Conservation (phyloP, 495 filamentous ascomycete species). For the Penicillium riverlandense region DNA sequence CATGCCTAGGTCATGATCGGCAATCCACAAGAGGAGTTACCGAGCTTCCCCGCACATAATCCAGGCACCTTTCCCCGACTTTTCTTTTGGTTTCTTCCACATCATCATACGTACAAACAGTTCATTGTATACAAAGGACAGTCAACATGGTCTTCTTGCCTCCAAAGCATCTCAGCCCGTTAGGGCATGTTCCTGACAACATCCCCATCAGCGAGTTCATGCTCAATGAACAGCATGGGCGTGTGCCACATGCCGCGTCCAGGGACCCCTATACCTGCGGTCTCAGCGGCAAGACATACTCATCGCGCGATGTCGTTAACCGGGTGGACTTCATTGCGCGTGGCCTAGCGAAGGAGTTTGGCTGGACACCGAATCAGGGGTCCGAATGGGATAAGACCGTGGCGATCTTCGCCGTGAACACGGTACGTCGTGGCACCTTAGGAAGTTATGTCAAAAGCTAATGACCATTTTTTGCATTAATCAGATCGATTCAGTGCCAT, state of each 20-base stretch:
- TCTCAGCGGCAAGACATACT: conserved; percentile 64
- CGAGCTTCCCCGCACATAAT: too few relatives aligned
- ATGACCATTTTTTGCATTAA: not conserved
- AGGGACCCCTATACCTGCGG: conserved; percentile 77
- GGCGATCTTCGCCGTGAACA: conserved; percentile 72
- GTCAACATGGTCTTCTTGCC: conserved; percentile 71
- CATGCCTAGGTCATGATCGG: too few relatives aligned
- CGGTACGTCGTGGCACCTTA: conserved; percentile 43
- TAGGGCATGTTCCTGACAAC: conserved; percentile 67
- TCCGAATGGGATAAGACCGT: conserved; percentile 83
- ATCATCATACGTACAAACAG: not conserved
- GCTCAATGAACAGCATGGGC: conserved; percentile 64
- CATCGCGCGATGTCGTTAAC: conserved; percentile 55
- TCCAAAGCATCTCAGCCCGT: conserved; percentile 58
- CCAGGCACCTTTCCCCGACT: too few relatives aligned
- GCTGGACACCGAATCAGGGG: conserved; percentile 67
- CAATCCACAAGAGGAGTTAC: too few relatives aligned
- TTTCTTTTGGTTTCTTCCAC: not conserved
- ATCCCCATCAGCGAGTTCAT: conserved; percentile 77
- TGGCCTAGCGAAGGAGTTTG: conserved; percentile 63
- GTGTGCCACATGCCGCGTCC: conserved; percentile 55
- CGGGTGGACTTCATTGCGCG: conserved; percentile 65
- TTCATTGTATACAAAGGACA: not conserved
- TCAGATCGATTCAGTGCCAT: conserved; percentile 73
- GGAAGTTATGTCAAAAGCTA: not conserved